Evolutionary conservation across 2,329 filamentous ascomycete genomes (phyloP).

Genomic region (Coniella vitis): DNA sequence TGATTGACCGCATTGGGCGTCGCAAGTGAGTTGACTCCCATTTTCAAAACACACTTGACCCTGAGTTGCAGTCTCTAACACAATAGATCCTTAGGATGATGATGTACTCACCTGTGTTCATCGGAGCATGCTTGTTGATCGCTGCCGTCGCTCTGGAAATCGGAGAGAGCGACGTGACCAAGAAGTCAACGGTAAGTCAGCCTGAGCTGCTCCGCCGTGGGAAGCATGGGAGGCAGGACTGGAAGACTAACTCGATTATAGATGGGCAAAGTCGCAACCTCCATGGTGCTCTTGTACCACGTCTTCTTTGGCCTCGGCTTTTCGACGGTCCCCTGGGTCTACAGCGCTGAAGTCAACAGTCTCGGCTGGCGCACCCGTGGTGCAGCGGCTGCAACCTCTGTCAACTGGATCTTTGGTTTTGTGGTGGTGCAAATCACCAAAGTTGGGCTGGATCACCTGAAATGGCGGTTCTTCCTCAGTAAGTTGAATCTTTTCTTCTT

Average conservation of each 20-base stretch:
- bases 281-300: constrained; percentile 38
- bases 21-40: constrained; percentile 26
- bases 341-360: constrained; percentile 35
- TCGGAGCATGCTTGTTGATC: constrained; percentile 31
- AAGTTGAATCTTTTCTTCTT: too few species aligned
- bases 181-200: constrained; percentile 20
- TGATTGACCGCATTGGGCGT: constrained; percentile 34
- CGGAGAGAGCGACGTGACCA: constrained; percentile 22
- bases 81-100: constrained; percentile 25
- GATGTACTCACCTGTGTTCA: constrained; percentile 30
- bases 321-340: constrained; percentile 35
- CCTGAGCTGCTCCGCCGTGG: too few species aligned
- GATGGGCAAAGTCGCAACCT: constrained; percentile 32
- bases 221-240: too few species aligned
- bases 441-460: constrained; percentile 31
- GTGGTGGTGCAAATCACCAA: constrained; percentile 39
- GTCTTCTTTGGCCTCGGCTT: constrained; percentile 35
- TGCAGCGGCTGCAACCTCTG: constrained; percentile 36
- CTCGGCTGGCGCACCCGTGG: constrained; percentile 34
- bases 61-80: too few species aligned
- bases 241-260: background rate
- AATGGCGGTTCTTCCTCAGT: constrained; percentile 37
- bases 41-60: background rate
- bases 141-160: constrained; percentile 23
- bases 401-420: constrained; percentile 38